Conservation (phyloP, 2,329 filamentous ascomycete genomes). For the Fusarium coffeatum region DNA sequence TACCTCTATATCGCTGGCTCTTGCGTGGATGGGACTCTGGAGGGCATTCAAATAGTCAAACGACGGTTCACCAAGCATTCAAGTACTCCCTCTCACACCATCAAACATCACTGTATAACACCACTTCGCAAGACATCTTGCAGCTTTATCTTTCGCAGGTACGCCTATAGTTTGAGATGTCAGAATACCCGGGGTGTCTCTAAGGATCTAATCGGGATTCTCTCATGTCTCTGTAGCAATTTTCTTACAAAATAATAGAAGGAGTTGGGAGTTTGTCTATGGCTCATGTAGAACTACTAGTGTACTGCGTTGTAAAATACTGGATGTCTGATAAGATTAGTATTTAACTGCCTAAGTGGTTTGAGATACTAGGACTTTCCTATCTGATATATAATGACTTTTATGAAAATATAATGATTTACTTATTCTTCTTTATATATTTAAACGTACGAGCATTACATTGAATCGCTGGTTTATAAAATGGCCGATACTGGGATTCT, state of each 20-base stretch:
- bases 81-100: slow-evolving; percentile 27
- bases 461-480: neutral
- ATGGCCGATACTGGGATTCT: neutral
- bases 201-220: no score
- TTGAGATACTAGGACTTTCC: neutral
- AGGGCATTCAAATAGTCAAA: slow-evolving; percentile 63
- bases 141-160: neutral
- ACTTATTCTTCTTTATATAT: neutral
- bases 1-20: slow-evolving; percentile 71
- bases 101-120: slow-evolving; percentile 1
- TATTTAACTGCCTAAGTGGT: neutral
- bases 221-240: neutral
- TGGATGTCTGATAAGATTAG: neutral
- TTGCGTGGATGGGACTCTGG: slow-evolving; percentile 78
- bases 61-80: neutral
- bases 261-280: neutral
- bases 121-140: neutral
- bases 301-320: neutral
- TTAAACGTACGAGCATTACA: neutral
- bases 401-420: neutral
- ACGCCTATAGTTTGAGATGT: neutral
- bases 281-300: neutral
- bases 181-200: neutral
- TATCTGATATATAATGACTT: neutral
- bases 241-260: neutral